Base-by-base conservation (phyloP, 306 rosid species). In the Hippophae tibetana region DNA sequence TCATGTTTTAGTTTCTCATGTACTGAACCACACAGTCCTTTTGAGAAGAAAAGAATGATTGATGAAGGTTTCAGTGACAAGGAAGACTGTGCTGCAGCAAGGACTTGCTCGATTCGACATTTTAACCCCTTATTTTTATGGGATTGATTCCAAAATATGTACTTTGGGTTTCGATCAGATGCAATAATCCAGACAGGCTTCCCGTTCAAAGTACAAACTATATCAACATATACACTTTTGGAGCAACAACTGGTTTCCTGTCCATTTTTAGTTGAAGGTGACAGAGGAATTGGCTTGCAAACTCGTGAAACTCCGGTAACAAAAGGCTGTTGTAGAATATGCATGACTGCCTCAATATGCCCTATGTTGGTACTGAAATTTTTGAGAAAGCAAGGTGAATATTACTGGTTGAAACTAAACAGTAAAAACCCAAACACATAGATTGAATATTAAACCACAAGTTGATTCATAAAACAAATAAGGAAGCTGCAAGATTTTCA, bases 181-280 rank as follows among this genome's bases (percentile, higher is more conserved):
- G 84, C 94, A 74, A 90, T 76, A 67, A 90, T 82, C 97, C 97
- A 90, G 51, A 83, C 96, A 0, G 97, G 97, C 55, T 79, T 79
- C 69, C 76, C 58, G 10, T 79, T 75, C 65, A 90, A 72, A 63
- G 77, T 78, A 69, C 95, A 85, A 44, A 79, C 86, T 18, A 90
- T 60, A 74, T 85, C 96, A 38, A 83, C 90, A 76, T 87, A 77
- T 43, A 82, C 78, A 61, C 63, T 64, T 56, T 77, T 79, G 6
- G 61, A 56, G 55, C 72, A 54, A 67, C 71, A 69, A 56, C 26
- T 7, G 5, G 13, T 48, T 53, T 67, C 51, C 63, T 43, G 62
- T 13, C 63, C 75, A 10, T 48, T 66, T 62, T 27, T 60, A 52
- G 69, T 58, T 11, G 77, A 65, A 58, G 85, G 70, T 5, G 76